These are phyloP conservation scores for Didymella sp. DNA, from an alignment of 2,329 filamentous ascomycete genomes.

Conservation along the genomic window DNA sequence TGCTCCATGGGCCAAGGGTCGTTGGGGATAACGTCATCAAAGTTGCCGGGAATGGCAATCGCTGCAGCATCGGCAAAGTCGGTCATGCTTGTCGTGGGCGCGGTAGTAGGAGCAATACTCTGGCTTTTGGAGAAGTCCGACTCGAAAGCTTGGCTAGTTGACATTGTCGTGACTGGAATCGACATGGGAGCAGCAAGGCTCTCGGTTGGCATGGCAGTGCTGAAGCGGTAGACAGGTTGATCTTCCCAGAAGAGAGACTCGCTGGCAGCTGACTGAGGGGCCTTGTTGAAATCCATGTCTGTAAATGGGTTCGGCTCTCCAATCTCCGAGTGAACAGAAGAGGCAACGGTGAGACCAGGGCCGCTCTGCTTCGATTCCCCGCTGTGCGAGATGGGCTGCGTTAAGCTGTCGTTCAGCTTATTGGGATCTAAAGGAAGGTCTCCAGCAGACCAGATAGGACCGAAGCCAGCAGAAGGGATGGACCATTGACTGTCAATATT, in stretches of 20 bases:
- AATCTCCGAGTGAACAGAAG: conserved; percentile 52
- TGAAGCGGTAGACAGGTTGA: conserved; percentile 43
- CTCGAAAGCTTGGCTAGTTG: conserved; percentile 37
- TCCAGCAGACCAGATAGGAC: conserved; percentile 49
- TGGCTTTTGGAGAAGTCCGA: conserved; percentile 41
- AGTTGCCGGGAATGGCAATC: conserved; percentile 43
- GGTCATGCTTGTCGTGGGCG: conserved; percentile 31
- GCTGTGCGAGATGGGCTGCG: conserved; percentile 51
- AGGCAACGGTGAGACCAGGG: conserved; percentile 50
- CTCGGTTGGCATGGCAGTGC: conserved; percentile 35
- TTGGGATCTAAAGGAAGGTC: conserved; percentile 51
- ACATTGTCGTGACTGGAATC: conserved; percentile 30
- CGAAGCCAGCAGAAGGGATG: conserved; percentile 46
- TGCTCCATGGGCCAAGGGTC: conserved; percentile 44
- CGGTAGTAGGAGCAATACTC: conserved; percentile 29
- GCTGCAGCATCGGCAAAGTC: conserved; percentile 40
- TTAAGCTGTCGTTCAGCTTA: conserved; percentile 44
- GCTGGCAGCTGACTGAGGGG: conserved; percentile 40
- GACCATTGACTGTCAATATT: conserved; percentile 45
- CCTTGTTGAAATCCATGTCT: conserved; percentile 46
- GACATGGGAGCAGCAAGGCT: conserved; percentile 34
- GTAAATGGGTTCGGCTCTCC: conserved; percentile 45
- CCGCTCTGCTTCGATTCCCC: conserved; percentile 51
- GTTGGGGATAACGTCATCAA: conserved; percentile 39
- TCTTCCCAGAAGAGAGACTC: conserved; percentile 50